phyloP scores from a whole-genome alignment of 1,284 basidiomycete species.

The Boletus semigastroideus region DNA sequence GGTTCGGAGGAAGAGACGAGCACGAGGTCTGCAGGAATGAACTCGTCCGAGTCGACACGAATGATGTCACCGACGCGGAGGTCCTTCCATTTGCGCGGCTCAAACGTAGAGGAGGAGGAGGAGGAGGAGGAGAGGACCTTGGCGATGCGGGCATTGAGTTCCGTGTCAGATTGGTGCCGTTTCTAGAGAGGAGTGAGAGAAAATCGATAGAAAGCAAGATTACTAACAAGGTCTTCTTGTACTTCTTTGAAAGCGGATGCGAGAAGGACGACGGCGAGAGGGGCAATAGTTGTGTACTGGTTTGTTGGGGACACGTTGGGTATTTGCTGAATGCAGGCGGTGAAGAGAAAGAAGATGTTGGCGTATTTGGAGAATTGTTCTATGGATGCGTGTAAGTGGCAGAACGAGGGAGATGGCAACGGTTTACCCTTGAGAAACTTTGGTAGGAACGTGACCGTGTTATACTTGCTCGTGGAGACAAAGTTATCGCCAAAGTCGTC shows the following conservation, averaged over 20 bases:
- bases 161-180: conserved; percentile 93
- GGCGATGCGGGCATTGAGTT: conserved; percentile 83
- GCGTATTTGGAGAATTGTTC: conserved; percentile 99
- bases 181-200: conserved; percentile 54
- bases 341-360: conserved; percentile 99
- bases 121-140: conserved; percentile 73
- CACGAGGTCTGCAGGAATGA: conserved; percentile 95
- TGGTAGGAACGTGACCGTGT: conserved; percentile 83
- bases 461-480: conserved; percentile 96
- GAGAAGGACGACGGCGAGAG: conserved; percentile 85
- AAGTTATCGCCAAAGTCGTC: conserved; percentile 78
- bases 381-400: conserved; percentile 34
- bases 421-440: conserved; percentile 88
- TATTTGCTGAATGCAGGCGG: conserved; percentile 97
- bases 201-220: not conserved
- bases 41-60: conserved; percentile 88
- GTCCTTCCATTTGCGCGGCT: conserved; percentile 83
- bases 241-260: conserved; percentile 97
- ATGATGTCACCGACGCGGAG: conserved; percentile 92
- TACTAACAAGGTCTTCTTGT: conserved; percentile 83
- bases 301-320: conserved; percentile 98
- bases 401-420: not conserved
- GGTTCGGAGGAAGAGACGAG: conserved; percentile 91
- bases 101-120: conserved; percentile 63
- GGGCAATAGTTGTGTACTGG: conserved; percentile 92